phyloP scores from a whole-genome alignment of 2,329 filamentous ascomycete species.

The Gaeumannomyces sp. region DNA sequence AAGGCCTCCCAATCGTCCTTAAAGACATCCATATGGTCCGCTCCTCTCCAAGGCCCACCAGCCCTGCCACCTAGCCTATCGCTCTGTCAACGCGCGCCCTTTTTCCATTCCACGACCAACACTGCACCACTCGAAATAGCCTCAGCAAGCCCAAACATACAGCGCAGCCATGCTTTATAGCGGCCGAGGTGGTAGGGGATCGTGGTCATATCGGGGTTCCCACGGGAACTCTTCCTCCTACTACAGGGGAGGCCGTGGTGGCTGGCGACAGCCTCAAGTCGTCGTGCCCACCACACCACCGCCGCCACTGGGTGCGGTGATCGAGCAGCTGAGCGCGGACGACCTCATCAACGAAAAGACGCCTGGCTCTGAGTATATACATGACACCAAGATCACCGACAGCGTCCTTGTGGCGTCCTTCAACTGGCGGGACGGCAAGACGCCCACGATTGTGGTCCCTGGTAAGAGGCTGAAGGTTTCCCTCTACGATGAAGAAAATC shows the following conservation, averaged over 20 bases:
- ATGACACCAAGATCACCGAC: conserved; percentile 19
- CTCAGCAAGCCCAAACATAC: neutral
- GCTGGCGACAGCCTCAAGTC: neutral
- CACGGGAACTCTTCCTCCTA: too few relatives aligned
- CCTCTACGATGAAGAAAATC: neutral
- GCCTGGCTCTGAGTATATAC: conserved; percentile 8
- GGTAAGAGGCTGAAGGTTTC: conserved; percentile 18
- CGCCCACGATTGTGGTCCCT: conserved; percentile 26
- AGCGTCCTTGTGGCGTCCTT: conserved; percentile 26
- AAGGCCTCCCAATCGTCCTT: neutral
- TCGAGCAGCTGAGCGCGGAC: conserved; percentile 12
- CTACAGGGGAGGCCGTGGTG: neutral
- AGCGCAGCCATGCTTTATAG: neutral
- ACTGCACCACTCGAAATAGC: neutral
- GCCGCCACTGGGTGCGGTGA: conserved; percentile 18
- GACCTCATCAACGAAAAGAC: conserved; percentile 16
- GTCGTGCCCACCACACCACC: conserved; percentile 10
- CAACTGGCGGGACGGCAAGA: conserved; percentile 27
- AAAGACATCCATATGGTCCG: too few relatives aligned
- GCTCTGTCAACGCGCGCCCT: neutral
- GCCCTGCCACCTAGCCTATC: neutral
- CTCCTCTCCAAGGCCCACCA: neutral
- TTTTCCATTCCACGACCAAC: neutral
- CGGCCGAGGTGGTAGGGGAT: neutral
- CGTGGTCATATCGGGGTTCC: neutral